Evolutionary conservation across 495 filamentous ascomycete genomes (phyloP).

Genomic region (Penicillium pancosmium): DNA sequence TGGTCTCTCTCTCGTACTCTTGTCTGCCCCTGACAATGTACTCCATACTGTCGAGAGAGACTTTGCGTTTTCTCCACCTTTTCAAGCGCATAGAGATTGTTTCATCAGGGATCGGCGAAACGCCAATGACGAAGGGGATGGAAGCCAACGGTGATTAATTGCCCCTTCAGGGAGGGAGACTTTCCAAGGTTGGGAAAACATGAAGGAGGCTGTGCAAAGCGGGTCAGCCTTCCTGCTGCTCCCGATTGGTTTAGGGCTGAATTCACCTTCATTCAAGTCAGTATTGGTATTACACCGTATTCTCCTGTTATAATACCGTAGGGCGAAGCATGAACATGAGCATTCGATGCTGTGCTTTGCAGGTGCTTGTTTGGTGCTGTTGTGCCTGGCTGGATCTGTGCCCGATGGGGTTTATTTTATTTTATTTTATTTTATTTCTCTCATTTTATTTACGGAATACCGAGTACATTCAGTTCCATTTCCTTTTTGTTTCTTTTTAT

Average conservation of each 20-base stretch:
- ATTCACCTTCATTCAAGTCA: neutral
- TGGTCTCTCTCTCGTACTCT: neutral
- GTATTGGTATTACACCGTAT: slow-evolving; percentile 26
- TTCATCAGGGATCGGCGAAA: slow-evolving; percentile 26
- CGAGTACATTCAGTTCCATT: too few species aligned
- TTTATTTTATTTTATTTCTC: neutral
- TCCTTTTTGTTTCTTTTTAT: neutral
- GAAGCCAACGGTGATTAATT: slow-evolving; percentile 17
- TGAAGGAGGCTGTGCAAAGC: slow-evolving; percentile 38
- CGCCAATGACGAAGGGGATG: slow-evolving; percentile 26
- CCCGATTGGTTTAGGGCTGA: slow-evolving; percentile 24
- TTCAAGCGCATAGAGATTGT: slow-evolving; percentile 17
- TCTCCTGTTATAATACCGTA: slow-evolving; percentile 5
- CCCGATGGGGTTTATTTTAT: neutral
- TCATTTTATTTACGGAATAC: too few species aligned
- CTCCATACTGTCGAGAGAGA: neutral
- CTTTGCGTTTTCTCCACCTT: slow-evolving; percentile 5
- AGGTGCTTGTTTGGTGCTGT: neutral
- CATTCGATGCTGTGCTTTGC: neutral
- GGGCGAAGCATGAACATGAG: neutral
- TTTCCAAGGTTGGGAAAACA: slow-evolving; percentile 31
- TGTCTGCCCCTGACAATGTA: slow-evolving; percentile 7
- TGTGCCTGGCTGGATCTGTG: neutral
- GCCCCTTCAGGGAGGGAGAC: slow-evolving; percentile 19
- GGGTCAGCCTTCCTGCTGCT: slow-evolving; percentile 27